A percentile compares a stretch with the other conserved stretches of the same genome.
Evolutionary conservation across 2,329 filamentous ascomycete genomes (phyloP).

Genomic region (Fusarium mundagurra): DNA sequence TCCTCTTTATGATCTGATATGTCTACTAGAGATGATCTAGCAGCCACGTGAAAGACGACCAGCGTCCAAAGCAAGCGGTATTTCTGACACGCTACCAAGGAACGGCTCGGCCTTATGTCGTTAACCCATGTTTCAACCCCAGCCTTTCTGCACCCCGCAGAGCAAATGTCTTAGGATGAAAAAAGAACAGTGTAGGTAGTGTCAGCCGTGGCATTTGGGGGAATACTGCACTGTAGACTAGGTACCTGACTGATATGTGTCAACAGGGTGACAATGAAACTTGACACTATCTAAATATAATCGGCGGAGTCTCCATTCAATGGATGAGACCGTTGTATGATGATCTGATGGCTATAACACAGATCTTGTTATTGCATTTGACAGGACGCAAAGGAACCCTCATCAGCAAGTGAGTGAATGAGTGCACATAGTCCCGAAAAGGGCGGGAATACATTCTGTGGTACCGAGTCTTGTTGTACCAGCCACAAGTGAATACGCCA

Average conservation of each 20-base stretch:
- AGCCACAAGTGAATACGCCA: conserved; percentile 14
- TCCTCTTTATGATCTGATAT: background rate
- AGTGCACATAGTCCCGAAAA: background rate
- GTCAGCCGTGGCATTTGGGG: background rate
- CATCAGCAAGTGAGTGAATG: background rate
- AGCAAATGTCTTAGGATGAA: conserved; percentile 8
- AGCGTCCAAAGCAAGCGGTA: background rate
- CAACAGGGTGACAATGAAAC: background rate
- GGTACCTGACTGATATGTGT: background rate
- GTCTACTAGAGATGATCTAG: background rate
- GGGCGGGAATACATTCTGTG: background rate
- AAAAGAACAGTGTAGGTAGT: background rate
- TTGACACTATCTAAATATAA: background rate
- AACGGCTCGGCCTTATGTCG: background rate
- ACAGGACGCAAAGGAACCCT: background rate
- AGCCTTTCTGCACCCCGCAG: conserved; percentile 27
- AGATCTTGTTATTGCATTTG: background rate
- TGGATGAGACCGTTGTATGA: background rate
- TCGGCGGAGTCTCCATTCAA: background rate
- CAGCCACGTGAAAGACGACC: conserved; percentile 3
- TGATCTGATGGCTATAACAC: background rate
- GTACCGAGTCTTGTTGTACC: conserved; percentile 2
- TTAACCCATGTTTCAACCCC: conserved; percentile 10
- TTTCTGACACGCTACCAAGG: conserved; percentile 4
- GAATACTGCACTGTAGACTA: background rate